Evolutionary conservation across 495 filamentous ascomycete species (phyloP).

Genomic region (Aspergillus cristatus): DNA sequence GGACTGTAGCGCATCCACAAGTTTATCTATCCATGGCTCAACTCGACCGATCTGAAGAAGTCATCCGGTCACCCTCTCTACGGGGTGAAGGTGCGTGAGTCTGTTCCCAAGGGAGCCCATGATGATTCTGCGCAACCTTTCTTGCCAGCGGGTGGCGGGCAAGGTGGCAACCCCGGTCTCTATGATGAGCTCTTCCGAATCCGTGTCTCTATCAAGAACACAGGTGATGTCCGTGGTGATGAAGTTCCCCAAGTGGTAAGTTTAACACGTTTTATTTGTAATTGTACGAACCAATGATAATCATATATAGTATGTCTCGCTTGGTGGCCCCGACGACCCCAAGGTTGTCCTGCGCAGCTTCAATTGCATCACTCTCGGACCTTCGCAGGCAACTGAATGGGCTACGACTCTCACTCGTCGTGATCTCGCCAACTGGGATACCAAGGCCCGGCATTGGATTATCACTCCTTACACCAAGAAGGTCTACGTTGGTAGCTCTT

Average conservation of each 20-base stretch:
- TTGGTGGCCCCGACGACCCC: conserved; percentile 69
- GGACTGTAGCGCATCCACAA: conserved; percentile 43
- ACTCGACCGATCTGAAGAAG: conserved; percentile 55
- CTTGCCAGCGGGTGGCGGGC: conserved; percentile 51
- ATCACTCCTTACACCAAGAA: conserved; percentile 64
- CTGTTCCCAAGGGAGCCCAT: conserved; percentile 57
- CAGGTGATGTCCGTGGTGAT: conserved; percentile 60
- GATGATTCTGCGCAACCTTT: conserved; percentile 60
- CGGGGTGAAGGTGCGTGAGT: conserved; percentile 49
- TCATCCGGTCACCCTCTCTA: conserved; percentile 61
- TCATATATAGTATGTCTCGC: conserved; percentile 59
- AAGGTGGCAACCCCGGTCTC: conserved; percentile 74
- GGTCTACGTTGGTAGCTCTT: conserved; percentile 66
- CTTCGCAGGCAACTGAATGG: conserved; percentile 59
- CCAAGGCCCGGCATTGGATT: conserved; percentile 73
- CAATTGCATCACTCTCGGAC: conserved; percentile 64
- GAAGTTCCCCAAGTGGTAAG: conserved; percentile 72
- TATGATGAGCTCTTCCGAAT: conserved; percentile 76
- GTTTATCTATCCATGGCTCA: conserved; percentile 90
- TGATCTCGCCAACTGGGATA: conserved; percentile 88
- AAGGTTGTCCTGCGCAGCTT: conserved; percentile 70
- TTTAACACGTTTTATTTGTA: no score
- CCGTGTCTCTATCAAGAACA: conserved; percentile 73
- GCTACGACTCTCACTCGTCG: conserved; percentile 62
- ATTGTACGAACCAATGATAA: no score